Percentiles rank a stretch among this genome's conserved stretches.
These are phyloP conservation scores for Beauveria pseudobassiana DNA, from an alignment of 2,329 filamentous ascomycete species.

Conservation along the genomic window DNA sequence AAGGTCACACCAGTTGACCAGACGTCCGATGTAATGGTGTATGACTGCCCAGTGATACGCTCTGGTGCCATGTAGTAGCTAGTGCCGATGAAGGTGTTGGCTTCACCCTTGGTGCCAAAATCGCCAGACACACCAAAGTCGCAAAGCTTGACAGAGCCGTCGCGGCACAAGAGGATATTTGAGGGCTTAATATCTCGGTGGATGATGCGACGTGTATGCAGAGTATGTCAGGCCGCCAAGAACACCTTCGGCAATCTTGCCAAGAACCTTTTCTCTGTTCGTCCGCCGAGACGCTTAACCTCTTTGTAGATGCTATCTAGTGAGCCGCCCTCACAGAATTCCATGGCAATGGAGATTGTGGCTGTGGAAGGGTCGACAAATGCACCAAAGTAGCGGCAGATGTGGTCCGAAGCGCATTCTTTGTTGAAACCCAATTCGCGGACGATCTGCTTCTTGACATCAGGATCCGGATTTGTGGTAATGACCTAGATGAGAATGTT, in stretches of 20 bases:
- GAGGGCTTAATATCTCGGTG: constrained; percentile 98
- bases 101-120: constrained; percentile 96
- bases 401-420: constrained; percentile 89
- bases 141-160: constrained; percentile 93
- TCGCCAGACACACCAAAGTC: constrained; percentile 97
- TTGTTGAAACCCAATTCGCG: constrained; percentile 97
- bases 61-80: constrained; percentile 99
- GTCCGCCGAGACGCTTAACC: constrained; percentile 88
- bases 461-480: constrained; percentile 93
- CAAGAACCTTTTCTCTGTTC: constrained; percentile 93
- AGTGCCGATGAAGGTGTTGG: constrained; percentile 97
- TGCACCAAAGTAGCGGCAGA: constrained; percentile 94
- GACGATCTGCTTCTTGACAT: constrained; percentile 97
- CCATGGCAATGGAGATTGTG: constrained; percentile 98
- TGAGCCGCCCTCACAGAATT: constrained; percentile 95
- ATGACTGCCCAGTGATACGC: constrained; percentile 92
- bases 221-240: constrained; percentile 88
- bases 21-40: constrained; percentile 97
- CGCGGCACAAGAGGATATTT: constrained; percentile 88
- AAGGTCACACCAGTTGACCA: constrained; percentile 96
- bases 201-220: constrained; percentile 94
- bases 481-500: constrained; percentile 61
- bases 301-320: constrained; percentile 96
- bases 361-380: constrained; percentile 95
- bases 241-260: constrained; percentile 93